phyloP scores from a whole-genome alignment of 345 rosid genomes.

The Citrus hindsii region DNA sequence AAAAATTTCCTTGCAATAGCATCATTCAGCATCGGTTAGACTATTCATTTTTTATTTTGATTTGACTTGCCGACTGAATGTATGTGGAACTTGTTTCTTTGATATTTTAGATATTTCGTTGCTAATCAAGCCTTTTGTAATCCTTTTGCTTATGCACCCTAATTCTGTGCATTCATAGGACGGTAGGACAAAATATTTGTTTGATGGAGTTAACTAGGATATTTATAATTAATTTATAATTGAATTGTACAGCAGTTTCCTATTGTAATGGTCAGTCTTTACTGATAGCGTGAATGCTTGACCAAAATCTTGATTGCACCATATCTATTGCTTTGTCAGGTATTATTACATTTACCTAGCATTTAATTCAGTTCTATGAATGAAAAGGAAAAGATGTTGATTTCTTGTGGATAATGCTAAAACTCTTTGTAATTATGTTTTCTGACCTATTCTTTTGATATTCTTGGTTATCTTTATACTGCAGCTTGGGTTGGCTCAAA shows the following conservation, averaged over 20 bases:
- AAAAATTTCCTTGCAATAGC: neutral
- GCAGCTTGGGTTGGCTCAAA: slow-evolving; percentile 20
- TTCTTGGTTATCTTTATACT: neutral
- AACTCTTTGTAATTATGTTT: neutral
- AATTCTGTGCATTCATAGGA: neutral
- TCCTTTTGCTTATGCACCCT: neutral
- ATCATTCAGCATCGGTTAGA: neutral
- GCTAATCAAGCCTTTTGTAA: neutral
- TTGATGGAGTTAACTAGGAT: neutral
- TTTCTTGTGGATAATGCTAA: neutral
- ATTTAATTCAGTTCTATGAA: neutral
- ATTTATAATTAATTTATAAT: neutral
- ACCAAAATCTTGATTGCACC: too few relatives aligned
- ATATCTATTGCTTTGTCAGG: neutral
- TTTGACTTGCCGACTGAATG: neutral
- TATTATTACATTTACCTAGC: neutral
- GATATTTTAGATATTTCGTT: neutral
- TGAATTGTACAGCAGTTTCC: neutral
- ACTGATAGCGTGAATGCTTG: too few relatives aligned
- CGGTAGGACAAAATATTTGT: neutral
- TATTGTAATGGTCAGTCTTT: neutral
- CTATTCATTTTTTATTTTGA: neutral
- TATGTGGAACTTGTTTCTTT: neutral
- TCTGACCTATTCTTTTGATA: neutral
- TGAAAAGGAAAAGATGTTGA: neutral